Conservation (phyloP, 768 basidiomycete species). For the Lactarius trivialis region DNA sequence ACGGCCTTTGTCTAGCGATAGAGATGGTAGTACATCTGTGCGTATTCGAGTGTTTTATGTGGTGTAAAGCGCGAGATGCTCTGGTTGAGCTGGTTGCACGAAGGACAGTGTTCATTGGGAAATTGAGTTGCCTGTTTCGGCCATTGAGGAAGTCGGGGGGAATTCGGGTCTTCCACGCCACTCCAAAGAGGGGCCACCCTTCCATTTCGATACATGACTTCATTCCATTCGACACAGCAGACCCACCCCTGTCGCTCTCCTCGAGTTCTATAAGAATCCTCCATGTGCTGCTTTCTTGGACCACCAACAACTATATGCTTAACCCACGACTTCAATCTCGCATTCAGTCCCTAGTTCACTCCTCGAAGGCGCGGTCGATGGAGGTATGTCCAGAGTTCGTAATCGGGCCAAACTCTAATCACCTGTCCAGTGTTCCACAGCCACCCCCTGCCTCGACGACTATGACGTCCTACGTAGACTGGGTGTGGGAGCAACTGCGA, state of each 20-base stretch:
- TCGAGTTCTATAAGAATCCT: not conserved
- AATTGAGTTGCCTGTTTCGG: slow-evolving; percentile 9
- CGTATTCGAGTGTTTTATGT: not conserved
- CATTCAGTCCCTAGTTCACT: slow-evolving; percentile 3
- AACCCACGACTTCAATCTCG: slow-evolving; percentile 10
- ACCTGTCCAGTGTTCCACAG: not conserved
- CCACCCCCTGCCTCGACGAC: slow-evolving; percentile 14
- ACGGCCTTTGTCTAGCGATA: not conserved
- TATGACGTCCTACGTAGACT: slow-evolving; percentile 12
- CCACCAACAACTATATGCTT: not conserved
- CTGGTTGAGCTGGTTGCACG: slow-evolving; percentile 1
- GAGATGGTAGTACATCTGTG: not conserved
- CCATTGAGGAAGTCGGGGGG: not conserved
- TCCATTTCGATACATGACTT: not conserved
- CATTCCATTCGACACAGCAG: not conserved
- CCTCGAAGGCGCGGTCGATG: not conserved
- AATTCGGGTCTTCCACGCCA: not conserved
- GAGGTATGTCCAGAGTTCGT: not conserved
- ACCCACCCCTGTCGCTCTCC: not conserved
- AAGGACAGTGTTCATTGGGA: slow-evolving; percentile 17
- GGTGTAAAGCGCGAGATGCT: not conserved
- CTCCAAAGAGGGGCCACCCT: not conserved
- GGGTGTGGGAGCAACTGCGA: slow-evolving; percentile 11
- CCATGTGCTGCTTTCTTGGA: not conserved
- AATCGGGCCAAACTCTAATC: not conserved